These are phyloP conservation scores for Echinochloa phyllopogon DNA, from an alignment of 176 grass and related monocot genomes.

Conservation along the genomic window DNA sequence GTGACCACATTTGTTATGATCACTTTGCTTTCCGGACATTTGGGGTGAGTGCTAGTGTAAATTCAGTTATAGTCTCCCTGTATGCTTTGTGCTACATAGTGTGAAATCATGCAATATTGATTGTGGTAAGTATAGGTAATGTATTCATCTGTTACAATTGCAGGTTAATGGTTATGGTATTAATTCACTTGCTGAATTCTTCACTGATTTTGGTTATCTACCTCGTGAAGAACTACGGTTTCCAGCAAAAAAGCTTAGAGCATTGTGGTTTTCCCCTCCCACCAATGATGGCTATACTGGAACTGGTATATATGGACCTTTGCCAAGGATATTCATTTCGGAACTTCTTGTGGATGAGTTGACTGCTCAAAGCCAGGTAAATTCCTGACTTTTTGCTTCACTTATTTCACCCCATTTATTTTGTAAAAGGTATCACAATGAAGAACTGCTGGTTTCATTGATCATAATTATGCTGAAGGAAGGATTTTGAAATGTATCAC, in stretches of 20 bases:
- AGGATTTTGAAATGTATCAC: slow-evolving; percentile 28
- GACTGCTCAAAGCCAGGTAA: slow-evolving; percentile 82
- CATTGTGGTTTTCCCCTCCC: slow-evolving; percentile 93
- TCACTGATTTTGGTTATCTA: slow-evolving; percentile 86
- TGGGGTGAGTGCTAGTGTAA: slow-evolving; percentile 58
- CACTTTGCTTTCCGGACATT: slow-evolving; percentile 97
- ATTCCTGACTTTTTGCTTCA: not conserved
- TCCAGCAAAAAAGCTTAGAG: slow-evolving; percentile 91
- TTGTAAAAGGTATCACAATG: not conserved
- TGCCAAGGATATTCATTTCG: slow-evolving; percentile 97
- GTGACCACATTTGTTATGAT: slow-evolving; percentile 82
- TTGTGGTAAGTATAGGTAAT: slow-evolving; percentile 15
- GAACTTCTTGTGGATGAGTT: slow-evolving; percentile 94
- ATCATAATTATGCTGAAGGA: not conserved
- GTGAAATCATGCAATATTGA: not conserved
- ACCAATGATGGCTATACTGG: slow-evolving; percentile 48
- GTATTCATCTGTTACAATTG: slow-evolving; percentile 38
- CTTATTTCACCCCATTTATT: not conserved
- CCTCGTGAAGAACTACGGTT: slow-evolving; percentile 85
- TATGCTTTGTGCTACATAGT: not conserved
- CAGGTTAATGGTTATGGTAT: slow-evolving; percentile 94
- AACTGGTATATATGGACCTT: slow-evolving; percentile 72
- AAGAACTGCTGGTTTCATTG: slow-evolving; percentile 14
- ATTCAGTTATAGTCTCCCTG: not conserved
- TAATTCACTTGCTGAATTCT: slow-evolving; percentile 82